Evolutionary conservation across 805 yeast species (phyloP).

Genomic region (Debaryomyces castellii): DNA sequence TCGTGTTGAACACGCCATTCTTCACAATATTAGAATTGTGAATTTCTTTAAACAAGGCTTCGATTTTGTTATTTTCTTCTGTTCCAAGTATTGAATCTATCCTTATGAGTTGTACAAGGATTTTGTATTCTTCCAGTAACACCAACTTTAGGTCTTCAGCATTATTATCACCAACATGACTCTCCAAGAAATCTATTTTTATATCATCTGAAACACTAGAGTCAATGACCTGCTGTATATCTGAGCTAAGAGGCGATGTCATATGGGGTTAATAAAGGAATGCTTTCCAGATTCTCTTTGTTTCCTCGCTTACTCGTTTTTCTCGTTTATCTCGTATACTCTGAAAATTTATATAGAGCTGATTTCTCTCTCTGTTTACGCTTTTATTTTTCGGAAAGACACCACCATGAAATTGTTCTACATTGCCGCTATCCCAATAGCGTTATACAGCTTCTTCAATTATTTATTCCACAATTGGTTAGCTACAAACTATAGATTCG

Average conservation of each 20-base stretch:
- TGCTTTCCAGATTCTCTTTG: neutral
- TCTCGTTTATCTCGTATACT: neutral
- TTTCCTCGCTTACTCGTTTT: neutral
- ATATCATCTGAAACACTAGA: constrained; percentile 1
- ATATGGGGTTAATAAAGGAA: neutral
- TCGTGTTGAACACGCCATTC: neutral
- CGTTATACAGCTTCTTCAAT: constrained; percentile 28
- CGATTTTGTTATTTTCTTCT: neutral
- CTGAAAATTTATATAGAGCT: neutral
- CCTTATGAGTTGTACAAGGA: neutral
- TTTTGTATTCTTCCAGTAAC: neutral
- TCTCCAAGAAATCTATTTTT: neutral
- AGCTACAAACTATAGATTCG: constrained; percentile 71
- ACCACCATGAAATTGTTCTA: constrained; percentile 25
- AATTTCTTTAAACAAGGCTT: neutral
- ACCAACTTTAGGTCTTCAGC: neutral
- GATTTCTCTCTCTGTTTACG: neutral
- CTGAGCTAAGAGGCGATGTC: neutral
- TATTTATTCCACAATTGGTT: constrained; percentile 54
- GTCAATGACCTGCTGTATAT: neutral
- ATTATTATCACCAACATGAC: neutral
- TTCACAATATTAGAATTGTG: neutral
- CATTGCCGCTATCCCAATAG: constrained; percentile 20
- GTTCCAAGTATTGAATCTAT: neutral
- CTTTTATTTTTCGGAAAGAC: neutral